Evolutionary conservation across 2,329 filamentous ascomycete genomes (phyloP).

Genomic region (Epichloe scottii): DNA sequence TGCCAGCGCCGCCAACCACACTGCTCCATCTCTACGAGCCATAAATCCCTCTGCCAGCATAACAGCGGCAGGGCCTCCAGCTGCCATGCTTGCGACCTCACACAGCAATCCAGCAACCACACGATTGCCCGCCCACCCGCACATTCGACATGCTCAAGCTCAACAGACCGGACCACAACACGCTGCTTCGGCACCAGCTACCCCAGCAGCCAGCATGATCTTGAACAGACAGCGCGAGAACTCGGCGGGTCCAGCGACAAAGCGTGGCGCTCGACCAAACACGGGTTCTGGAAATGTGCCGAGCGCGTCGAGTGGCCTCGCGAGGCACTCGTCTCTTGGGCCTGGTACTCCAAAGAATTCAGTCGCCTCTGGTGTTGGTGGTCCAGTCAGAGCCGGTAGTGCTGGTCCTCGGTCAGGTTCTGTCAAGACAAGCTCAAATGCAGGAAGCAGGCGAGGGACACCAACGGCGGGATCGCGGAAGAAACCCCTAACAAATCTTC

Average conservation of each 20-base stretch:
- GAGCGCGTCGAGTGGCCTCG: constrained; percentile 43
- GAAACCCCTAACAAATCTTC: constrained; percentile 46
- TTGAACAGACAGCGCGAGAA: constrained; percentile 44
- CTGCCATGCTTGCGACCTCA: constrained; percentile 14
- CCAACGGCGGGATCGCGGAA: constrained; percentile 32
- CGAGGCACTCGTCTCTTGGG: constrained; percentile 49
- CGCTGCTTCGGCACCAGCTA: constrained; percentile 45
- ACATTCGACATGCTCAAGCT: constrained; percentile 37
- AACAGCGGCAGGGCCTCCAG: constrained; percentile 15
- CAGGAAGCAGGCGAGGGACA: constrained; percentile 35
- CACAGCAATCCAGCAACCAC: constrained; percentile 29
- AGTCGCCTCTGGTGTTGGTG: constrained; percentile 15
- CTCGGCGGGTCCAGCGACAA: constrained; percentile 46
- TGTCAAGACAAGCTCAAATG: constrained; percentile 29
- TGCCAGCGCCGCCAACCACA: constrained; percentile 40
- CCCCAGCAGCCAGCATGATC: constrained; percentile 48
- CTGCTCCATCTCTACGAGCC: constrained; percentile 26
- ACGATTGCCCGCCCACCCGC: constrained; percentile 29
- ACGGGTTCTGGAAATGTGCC: constrained; percentile 34
- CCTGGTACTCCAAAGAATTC: constrained; percentile 46
- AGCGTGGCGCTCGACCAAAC: constrained; percentile 38
- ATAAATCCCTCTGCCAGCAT: constrained; percentile 30
- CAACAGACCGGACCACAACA: constrained; percentile 25
- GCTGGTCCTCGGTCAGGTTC: constrained; percentile 42
- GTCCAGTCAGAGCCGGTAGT: constrained; percentile 40